Evolutionary conservation across 768 basidiomycete species (phyloP).

Genomic region (Peribolospora baueri): DNA sequence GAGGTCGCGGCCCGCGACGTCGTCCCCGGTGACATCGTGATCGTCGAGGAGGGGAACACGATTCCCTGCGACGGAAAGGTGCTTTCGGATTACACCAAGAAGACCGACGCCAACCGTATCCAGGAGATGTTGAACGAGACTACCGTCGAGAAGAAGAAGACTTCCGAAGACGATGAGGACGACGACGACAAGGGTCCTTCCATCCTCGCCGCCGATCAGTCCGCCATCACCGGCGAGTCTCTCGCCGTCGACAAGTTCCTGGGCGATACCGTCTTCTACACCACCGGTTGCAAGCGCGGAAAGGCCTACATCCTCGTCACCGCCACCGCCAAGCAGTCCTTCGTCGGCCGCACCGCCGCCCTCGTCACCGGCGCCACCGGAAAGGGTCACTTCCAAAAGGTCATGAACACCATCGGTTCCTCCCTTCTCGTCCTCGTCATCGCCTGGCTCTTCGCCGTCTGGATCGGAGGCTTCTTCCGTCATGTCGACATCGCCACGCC

Average conservation of each 20-base stretch:
- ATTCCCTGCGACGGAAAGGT: slow-evolving; percentile 28
- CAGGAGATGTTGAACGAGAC: slow-evolving; percentile 17
- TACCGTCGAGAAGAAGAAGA: slow-evolving; percentile 6
- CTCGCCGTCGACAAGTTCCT: slow-evolving; percentile 28
- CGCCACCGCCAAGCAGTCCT: slow-evolving; percentile 22
- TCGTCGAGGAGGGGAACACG: slow-evolving; percentile 23
- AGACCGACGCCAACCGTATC: slow-evolving; percentile 3
- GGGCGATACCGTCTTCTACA: slow-evolving; percentile 26
- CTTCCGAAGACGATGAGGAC: slow-evolving; percentile 17
- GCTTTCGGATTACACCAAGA: slow-evolving; percentile 20
- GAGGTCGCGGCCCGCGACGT: slow-evolving; percentile 27
- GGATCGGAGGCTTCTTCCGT: slow-evolving; percentile 23
- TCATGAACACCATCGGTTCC: slow-evolving; percentile 24
- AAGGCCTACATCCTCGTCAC: slow-evolving; percentile 22
- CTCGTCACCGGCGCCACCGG: slow-evolving; percentile 22
- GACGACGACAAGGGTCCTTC: slow-evolving; percentile 23
- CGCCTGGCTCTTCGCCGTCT: slow-evolving; percentile 24
- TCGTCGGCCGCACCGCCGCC: slow-evolving; percentile 27
- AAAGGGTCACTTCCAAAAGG: slow-evolving; percentile 27
- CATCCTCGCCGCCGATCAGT: slow-evolving; percentile 25
- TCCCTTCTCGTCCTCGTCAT: slow-evolving; percentile 26
- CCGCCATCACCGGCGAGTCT: slow-evolving; percentile 27
- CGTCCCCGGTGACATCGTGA: slow-evolving; percentile 25
- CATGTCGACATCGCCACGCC: slow-evolving; percentile 22
- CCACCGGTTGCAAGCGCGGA: slow-evolving; percentile 20